Evolutionary conservation across 2,329 filamentous ascomycete genomes (phyloP).

Genomic region (Arthrobotrys conoides): DNA sequence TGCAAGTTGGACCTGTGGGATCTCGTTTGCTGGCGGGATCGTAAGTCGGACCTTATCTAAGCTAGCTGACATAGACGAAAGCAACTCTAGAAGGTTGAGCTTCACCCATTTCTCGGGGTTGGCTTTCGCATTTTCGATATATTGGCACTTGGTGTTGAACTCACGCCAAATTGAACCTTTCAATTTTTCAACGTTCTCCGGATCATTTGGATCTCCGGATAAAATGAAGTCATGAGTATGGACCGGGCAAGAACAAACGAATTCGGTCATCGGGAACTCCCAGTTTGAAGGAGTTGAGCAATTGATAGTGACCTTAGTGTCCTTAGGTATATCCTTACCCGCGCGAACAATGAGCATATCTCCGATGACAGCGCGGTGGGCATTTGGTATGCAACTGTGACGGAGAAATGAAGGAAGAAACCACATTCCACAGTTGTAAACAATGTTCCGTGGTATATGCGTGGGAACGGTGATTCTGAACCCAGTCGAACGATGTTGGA

Average conservation of each 20-base stretch:
- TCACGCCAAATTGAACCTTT: constrained; percentile 21
- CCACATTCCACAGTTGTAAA: constrained; percentile 49
- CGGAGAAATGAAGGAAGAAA: constrained; percentile 53
- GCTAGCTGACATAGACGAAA: constrained; percentile 18
- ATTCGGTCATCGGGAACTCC: constrained; percentile 41
- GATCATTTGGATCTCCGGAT: background rate
- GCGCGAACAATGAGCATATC: constrained; percentile 55
- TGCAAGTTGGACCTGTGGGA: constrained; percentile 44
- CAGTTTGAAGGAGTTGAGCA: constrained; percentile 41
- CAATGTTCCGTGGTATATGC: constrained; percentile 1
- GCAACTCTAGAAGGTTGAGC: constrained; percentile 22
- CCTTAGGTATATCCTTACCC: constrained; percentile 44
- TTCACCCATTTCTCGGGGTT: constrained; percentile 43
- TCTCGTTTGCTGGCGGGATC: constrained; percentile 14
- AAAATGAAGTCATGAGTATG: constrained; percentile 34
- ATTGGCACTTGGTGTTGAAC: constrained; percentile 32
- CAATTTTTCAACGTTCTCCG: constrained; percentile 1
- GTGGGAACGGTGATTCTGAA: background rate
- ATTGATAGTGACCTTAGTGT: constrained; percentile 44
- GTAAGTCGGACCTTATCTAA: constrained; percentile 21
- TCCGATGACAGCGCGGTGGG: constrained; percentile 47
- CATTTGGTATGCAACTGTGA: constrained; percentile 51
- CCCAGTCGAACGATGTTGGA: constrained; percentile 11
- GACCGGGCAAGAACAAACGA: constrained; percentile 44
- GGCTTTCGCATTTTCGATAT: constrained; percentile 21